Evolutionary conservation across 2,329 filamentous ascomycete species (phyloP).

Genomic region (Colletotrichum truncatum): DNA sequence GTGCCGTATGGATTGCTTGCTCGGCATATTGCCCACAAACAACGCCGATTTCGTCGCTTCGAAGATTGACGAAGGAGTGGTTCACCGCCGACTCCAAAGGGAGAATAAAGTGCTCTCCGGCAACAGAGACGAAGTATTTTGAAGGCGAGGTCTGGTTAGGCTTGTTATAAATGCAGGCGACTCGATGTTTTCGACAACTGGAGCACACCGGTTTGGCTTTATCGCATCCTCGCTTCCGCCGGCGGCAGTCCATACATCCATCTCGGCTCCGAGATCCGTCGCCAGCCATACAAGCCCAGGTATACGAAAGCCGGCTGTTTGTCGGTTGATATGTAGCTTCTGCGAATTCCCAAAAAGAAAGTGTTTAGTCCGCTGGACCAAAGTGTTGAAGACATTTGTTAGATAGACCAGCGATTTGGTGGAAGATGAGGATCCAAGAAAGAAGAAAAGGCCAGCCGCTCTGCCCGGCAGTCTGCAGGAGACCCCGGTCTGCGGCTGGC

Average conservation of each 20-base stretch:
- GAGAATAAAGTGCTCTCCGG: not conserved
- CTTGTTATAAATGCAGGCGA: not conserved
- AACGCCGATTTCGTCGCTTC: constrained; percentile 1
- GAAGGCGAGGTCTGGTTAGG: not conserved
- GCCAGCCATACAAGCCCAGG: too few species aligned
- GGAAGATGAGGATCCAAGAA: not conserved
- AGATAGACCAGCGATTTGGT: not conserved
- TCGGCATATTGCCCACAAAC: constrained; percentile 5
- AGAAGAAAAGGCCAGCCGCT: not conserved
- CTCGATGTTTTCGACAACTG: not conserved
- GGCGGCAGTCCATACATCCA: constrained; percentile 1
- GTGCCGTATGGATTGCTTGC: not conserved
- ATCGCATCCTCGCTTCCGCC: constrained; percentile 8
- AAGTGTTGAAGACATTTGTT: not conserved
- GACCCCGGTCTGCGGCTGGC: not conserved
- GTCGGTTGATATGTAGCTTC: too few species aligned
- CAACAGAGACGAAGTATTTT: not conserved
- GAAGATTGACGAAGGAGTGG: not conserved
- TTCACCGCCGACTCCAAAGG: not conserved
- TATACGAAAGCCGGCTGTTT: too few species aligned
- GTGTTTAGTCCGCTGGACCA: not conserved
- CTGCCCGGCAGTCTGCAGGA: not conserved
- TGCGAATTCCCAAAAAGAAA: too few species aligned
- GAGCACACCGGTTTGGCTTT: not conserved
- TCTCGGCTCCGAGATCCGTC: constrained; percentile 4